phyloP scores from a whole-genome alignment of 2,329 filamentous ascomycete genomes.

The Calonectria pteridis region DNA sequence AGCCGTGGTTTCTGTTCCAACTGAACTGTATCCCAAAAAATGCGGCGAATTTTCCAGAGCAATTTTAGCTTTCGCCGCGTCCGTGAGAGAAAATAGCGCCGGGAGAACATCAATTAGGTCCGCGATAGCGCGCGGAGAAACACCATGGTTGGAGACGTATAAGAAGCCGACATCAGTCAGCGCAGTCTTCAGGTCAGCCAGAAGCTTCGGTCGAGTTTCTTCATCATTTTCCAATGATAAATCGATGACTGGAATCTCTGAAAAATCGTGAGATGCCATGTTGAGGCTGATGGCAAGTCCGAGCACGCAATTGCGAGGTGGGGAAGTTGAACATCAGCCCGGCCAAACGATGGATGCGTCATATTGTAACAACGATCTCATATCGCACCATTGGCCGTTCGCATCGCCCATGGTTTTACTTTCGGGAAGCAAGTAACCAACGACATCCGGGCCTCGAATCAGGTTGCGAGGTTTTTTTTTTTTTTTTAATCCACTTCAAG shows the following conservation, averaged over 20 bases:
- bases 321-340: not conserved
- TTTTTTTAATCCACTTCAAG: not conserved
- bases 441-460: not conserved
- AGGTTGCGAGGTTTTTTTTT: not conserved
- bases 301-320: not conserved
- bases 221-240: constrained; percentile 57
- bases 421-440: not conserved
- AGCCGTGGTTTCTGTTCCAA: constrained; percentile 68
- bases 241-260: constrained; percentile 62
- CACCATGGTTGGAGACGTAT: constrained; percentile 63
- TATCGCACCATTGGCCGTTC: not conserved
- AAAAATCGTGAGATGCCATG: constrained; percentile 19
- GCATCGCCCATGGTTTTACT: not conserved
- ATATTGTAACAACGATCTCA: too few species aligned
- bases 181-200: constrained; percentile 59
- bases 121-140: constrained; percentile 51
- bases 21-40: constrained; percentile 70
- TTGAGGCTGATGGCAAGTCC: not conserved
- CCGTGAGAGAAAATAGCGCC: constrained; percentile 56
- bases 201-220: constrained; percentile 49
- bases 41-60: constrained; percentile 67
- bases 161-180: constrained; percentile 66
- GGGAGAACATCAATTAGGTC: constrained; percentile 57
- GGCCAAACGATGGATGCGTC: not conserved
- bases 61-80: constrained; percentile 53